Conservation (phyloP, 768 basidiomycete species). For the Suillus tomentosus region DNA sequence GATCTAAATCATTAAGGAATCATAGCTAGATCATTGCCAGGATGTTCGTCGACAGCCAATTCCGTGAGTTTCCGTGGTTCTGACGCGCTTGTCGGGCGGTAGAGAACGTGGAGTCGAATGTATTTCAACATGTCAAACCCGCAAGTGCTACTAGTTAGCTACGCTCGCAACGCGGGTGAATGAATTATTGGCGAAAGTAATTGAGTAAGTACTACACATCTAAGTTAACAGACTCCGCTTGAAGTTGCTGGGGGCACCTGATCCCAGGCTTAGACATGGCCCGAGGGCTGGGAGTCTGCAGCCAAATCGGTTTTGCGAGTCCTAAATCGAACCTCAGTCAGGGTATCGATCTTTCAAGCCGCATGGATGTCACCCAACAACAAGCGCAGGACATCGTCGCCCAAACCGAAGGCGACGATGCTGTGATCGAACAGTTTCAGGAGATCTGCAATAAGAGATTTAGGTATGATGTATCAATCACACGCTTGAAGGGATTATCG, state of each 20-base stretch:
- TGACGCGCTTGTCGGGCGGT: neutral
- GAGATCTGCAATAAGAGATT: slow-evolving; percentile 29
- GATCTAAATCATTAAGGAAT: neutral
- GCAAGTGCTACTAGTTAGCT: too few relatives aligned
- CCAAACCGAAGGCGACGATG: slow-evolving; percentile 21
- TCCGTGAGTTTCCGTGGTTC: neutral
- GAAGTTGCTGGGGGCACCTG: neutral
- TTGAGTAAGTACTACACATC: too few relatives aligned
- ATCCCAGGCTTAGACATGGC: too few relatives aligned
- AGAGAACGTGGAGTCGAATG: neutral
- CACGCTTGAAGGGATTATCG: neutral
- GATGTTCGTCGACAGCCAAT: neutral
- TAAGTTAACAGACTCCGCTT: neutral
- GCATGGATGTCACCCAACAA: slow-evolving; percentile 25
- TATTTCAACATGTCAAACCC: neutral
- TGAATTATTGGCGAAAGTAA: too few relatives aligned
- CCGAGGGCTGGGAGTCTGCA: too few relatives aligned
- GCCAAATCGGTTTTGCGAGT: neutral
- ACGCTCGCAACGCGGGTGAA: too few relatives aligned
- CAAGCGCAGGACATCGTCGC: slow-evolving; percentile 35
- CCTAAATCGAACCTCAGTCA: neutral
- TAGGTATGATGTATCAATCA: slow-evolving; percentile 28
- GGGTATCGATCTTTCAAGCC: neutral
- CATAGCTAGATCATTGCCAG: neutral
- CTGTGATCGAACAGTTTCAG: slow-evolving; percentile 21